Percentiles rank a stretch among this genome's conserved stretches.
Conservation (phyloP, 108 stramenopile genomes). For the Skeletonema marinoi region DNA sequence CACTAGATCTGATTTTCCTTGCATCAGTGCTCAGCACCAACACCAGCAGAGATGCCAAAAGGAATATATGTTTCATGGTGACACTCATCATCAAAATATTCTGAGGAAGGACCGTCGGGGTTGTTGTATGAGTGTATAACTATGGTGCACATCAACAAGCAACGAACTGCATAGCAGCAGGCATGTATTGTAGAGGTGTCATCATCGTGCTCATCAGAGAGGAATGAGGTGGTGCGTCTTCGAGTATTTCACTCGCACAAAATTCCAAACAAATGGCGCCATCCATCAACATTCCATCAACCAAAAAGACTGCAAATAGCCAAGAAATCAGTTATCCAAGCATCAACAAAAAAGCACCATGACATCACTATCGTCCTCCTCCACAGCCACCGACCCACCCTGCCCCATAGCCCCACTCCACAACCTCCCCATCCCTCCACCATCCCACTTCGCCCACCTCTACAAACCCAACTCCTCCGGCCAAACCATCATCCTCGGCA, state of each 20-base stretch:
- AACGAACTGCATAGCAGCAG: too few relatives aligned
- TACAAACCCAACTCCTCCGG: constrained; percentile 33
- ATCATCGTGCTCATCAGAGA: too few relatives aligned
- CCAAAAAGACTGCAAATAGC: background rate
- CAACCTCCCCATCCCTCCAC: constrained; percentile 49
- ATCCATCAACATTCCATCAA: background rate
- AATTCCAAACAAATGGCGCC: too few relatives aligned
- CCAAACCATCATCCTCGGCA: constrained; percentile 80
- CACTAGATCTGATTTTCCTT: background rate
- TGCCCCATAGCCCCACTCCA: constrained; percentile 39
- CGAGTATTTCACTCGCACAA: too few relatives aligned
- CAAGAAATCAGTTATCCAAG: too few relatives aligned
- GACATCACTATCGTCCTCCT: background rate
- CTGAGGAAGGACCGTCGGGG: too few relatives aligned
- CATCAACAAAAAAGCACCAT: too few relatives aligned
- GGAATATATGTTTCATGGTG: background rate
- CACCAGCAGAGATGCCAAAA: background rate
- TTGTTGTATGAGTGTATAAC: too few relatives aligned
- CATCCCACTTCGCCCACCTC: constrained; percentile 28
- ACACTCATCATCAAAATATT: background rate
- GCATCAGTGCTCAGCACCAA: background rate
- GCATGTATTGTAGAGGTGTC: too few relatives aligned
- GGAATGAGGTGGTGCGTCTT: too few relatives aligned
- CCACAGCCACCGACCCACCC: constrained; percentile 48
- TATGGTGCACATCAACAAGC: too few relatives aligned